phyloP scores from a whole-genome alignment of 192 early-diverging fungal genomes.

The Diversispora epigaea region DNA sequence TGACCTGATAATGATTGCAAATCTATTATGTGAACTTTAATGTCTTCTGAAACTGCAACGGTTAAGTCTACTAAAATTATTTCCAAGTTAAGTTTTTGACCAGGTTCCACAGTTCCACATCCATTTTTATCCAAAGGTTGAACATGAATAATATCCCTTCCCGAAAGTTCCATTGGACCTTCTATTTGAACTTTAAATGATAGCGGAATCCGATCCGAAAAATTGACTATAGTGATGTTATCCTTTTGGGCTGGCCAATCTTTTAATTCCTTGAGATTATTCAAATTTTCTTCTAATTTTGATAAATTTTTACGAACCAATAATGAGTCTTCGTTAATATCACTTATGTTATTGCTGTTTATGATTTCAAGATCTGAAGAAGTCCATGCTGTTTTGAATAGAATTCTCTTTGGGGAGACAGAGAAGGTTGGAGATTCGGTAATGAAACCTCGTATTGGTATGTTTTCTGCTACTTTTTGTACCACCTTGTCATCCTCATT shows the following conservation, averaged over 20 bases:
- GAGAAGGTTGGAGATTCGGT: constrained; percentile 69
- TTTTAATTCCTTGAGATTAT: constrained; percentile 28
- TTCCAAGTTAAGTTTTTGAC: constrained; percentile 52
- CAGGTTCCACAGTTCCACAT: constrained; percentile 59
- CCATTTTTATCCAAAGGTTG: constrained; percentile 57
- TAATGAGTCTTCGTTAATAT: too few species aligned
- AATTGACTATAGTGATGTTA: constrained; percentile 59
- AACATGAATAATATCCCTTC: constrained; percentile 61
- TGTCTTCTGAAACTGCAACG: constrained; percentile 71
- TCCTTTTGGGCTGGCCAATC: constrained; percentile 40
- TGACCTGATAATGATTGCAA: constrained; percentile 59
- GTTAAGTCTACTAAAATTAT: constrained; percentile 62
- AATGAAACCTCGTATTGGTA: constrained; percentile 65
- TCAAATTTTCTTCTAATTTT: background rate
- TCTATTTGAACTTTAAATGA: constrained; percentile 70
- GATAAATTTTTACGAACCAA: background rate
- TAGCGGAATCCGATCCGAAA: constrained; percentile 61
- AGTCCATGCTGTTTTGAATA: constrained; percentile 59
- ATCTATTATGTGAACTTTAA: constrained; percentile 74
- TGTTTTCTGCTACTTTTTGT: constrained; percentile 55
- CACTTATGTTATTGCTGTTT: constrained; percentile 37
- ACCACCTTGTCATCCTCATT: constrained; percentile 39
- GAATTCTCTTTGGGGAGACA: constrained; percentile 65
- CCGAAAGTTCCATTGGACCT: constrained; percentile 72
- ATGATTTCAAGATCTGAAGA: constrained; percentile 58